Conservation (phyloP, 306 rosid species). For the Castanopsis chinensis region DNA sequence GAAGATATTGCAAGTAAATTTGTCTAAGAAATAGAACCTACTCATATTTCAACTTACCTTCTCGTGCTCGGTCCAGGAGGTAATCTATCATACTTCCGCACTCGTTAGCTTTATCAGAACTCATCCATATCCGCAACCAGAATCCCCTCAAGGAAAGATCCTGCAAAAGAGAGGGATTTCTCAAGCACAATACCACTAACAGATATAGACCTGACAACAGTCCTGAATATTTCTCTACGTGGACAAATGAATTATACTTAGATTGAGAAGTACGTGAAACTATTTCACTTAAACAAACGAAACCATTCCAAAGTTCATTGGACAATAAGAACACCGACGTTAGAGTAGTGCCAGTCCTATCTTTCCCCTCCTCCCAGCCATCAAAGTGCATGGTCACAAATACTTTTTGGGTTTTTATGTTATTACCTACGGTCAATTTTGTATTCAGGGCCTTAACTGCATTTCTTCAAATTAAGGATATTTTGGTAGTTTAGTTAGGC, state of each 20-base stretch:
- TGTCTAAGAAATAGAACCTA: constrained; percentile 23
- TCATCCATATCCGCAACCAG: constrained; percentile 86
- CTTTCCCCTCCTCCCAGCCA: background rate
- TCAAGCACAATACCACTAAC: constrained; percentile 1
- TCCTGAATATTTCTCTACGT: background rate
- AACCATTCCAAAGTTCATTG: background rate
- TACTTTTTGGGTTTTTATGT: background rate
- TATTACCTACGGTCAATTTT: too few species aligned
- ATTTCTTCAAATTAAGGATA: too few species aligned
- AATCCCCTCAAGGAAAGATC: constrained; percentile 88
- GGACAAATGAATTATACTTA: background rate
- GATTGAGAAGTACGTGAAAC: background rate
- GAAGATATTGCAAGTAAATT: background rate
- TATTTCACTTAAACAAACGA: background rate
- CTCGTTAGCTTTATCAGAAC: constrained; percentile 60
- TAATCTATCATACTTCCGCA: constrained; percentile 77
- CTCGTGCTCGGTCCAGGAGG: constrained; percentile 63
- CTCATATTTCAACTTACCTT: constrained; percentile 81
- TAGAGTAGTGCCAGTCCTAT: background rate
- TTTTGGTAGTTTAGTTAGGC: too few species aligned
- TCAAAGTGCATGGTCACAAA: background rate
- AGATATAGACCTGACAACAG: background rate
- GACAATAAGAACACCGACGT: background rate
- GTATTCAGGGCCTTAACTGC: too few species aligned
- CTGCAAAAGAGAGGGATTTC: constrained; percentile 40